A percentile compares a stretch with the other conserved stretches of the same genome.
phyloP scores from a whole-genome alignment of 441 rosid species.

The Euphorbia schlechtendalii region DNA sequence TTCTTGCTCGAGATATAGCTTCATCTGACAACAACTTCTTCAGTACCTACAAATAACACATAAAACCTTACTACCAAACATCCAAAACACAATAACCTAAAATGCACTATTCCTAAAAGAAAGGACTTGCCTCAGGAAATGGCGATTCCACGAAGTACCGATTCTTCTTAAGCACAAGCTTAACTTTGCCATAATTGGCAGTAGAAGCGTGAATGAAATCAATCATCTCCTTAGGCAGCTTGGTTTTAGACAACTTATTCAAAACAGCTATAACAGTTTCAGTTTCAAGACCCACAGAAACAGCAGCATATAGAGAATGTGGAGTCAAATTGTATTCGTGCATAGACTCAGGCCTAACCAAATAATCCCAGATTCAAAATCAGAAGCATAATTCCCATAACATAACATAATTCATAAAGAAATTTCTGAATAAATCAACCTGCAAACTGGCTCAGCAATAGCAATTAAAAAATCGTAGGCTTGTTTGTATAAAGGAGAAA shows the following conservation, averaged over 20 bases:
- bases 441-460: constrained; percentile 96
- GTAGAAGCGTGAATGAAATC: constrained; percentile 79
- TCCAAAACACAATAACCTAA: constrained; percentile 2
- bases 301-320: constrained; percentile 90
- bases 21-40: constrained; percentile 71
- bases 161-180: constrained; percentile 91
- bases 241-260: constrained; percentile 84
- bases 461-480: constrained; percentile 93
- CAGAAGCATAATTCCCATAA: not conserved
- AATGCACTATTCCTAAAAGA: no score
- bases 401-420: not conserved
- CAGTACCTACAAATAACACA: constrained; percentile 50
- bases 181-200: constrained; percentile 90
- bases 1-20: constrained; percentile 60
- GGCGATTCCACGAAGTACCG: constrained; percentile 80
- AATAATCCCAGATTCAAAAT: constrained; percentile 8
- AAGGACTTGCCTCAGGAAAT: constrained; percentile 63
- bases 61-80: not conserved
- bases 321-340: constrained; percentile 92
- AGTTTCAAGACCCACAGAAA: constrained; percentile 88
- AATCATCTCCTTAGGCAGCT: constrained; percentile 80
- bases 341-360: constrained; percentile 84
- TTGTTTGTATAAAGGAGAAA: constrained; percentile 78
- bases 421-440: constrained; percentile 25
- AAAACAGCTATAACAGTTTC: constrained; percentile 75